A percentile compares a stretch with the other conserved stretches of the same genome.
Evolutionary conservation across 2,329 filamentous ascomycete genomes (phyloP).

Genomic region (Ceratocystis variospora): DNA sequence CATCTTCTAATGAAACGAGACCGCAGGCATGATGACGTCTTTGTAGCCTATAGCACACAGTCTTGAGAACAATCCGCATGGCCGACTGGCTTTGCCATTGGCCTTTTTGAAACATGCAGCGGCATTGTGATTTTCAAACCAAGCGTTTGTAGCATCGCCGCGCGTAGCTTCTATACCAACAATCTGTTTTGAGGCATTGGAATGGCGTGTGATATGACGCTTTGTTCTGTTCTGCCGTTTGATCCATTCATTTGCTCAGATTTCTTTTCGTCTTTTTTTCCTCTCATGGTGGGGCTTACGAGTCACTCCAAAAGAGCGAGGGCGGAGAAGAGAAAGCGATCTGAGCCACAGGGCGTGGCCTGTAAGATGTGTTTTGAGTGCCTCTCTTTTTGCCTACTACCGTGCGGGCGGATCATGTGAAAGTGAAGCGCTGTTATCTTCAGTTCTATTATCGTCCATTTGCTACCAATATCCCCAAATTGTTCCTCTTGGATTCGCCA

Average conservation of each 20-base stretch:
- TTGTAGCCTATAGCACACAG: background rate
- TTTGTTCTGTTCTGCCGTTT: too few relatives aligned
- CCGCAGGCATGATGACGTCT: background rate
- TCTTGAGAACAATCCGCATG: background rate
- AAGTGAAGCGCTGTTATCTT: background rate
- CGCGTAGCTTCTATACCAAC: background rate
- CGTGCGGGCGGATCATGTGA: background rate
- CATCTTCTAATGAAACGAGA: too few relatives aligned
- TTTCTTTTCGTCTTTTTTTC: background rate
- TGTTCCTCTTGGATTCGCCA: background rate
- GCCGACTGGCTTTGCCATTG: background rate
- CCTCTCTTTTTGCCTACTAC: background rate
- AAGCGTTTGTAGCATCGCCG: constrained; percentile 1
- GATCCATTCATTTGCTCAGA: background rate
- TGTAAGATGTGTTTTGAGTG: background rate
- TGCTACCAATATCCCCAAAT: background rate
- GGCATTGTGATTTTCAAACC: background rate
- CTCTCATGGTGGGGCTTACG: background rate
- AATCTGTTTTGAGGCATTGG: background rate
- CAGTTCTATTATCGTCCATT: background rate
- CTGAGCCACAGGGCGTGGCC: background rate
- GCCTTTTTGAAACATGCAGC: background rate
- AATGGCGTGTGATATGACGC: background rate
- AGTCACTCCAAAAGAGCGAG: background rate
- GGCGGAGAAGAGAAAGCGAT: background rate